A percentile compares a stretch with the other conserved stretches of the same genome.
These are phyloP conservation scores for Chlamydomonas schloesseri DNA, from an alignment of 139 green algal species.

Conservation along the genomic window DNA sequence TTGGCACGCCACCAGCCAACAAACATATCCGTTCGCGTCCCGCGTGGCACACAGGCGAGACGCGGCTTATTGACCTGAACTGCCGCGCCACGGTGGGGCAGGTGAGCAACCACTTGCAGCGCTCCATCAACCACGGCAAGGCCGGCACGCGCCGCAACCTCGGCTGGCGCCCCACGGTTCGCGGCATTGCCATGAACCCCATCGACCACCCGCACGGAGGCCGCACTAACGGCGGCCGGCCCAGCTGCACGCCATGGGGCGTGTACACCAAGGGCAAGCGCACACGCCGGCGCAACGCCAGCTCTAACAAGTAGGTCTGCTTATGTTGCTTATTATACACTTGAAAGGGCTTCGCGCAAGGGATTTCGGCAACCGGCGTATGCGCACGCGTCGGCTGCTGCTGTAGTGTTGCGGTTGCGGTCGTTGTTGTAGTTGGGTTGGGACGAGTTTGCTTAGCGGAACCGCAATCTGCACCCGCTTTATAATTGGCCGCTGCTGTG, in stretches of 20 bases:
- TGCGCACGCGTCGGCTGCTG: too few relatives aligned
- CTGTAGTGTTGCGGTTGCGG: too few relatives aligned
- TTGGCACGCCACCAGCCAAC: too few relatives aligned
- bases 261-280: conserved; percentile 89
- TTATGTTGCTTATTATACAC: too few relatives aligned
- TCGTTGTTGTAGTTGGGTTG: too few relatives aligned
- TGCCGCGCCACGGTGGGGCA: conserved; percentile 92
- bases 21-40: too few relatives aligned
- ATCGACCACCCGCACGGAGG: conserved; percentile 95
- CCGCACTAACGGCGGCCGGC: conserved; percentile 82
- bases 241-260: conserved; percentile 89
- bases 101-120: conserved; percentile 90
- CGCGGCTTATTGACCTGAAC: conserved; percentile 74
- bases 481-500: too few relatives aligned
- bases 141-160: conserved; percentile 40
- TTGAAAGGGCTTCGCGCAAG: too few relatives aligned
- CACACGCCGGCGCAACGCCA: conserved; percentile 81
- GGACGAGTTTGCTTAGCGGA: too few relatives aligned
- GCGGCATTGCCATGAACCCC: conserved; percentile 96
- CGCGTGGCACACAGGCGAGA: too few relatives aligned
- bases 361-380: too few relatives aligned
- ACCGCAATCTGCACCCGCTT: too few relatives aligned
- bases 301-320: conserved; percentile 24
- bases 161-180: conserved; percentile 55
- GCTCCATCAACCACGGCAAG: conserved; percentile 79